Base-by-base conservation (phyloP, 1,284 basidiomycete genomes). In the Erythrobasidium hasegawianum region DNA sequence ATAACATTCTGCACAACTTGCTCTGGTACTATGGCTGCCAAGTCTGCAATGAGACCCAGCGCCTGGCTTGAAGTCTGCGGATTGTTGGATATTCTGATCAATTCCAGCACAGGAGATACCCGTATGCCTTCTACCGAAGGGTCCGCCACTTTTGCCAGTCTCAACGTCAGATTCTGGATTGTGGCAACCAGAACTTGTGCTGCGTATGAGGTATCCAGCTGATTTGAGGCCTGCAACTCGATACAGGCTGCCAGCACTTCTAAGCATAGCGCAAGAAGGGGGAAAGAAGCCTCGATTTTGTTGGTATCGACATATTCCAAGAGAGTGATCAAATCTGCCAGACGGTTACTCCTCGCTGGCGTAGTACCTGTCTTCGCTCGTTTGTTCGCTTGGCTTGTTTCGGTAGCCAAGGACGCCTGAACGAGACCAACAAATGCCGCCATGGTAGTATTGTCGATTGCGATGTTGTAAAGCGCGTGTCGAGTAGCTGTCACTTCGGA, bases 21-120 rank as follows among this genome's bases (percentile, higher is more conserved):
- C 67, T 95, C 91, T 0, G 94, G 93, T 0, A 88, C 86, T 50
- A 97, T 81, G 33, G 86, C 83, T 1, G 92, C 89, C 57, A 98
- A 80, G 69, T 83, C 87, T 2, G 92, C 87, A 77, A 97, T 87
- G 27, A 97, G 82, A n/a, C 97, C 81, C 2, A 98, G 81, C 0
- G 93, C 91, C 75, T 95, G 89, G 72, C 97, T 87, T 79, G 94
- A 94, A 0, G 90, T 95, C 75, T 97, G 91, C 1, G 94, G 93
- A 75, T 96, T 97, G 62, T 86, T 84, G 2, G 90, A 88, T 13
- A 86, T 83, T 75, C 91, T 82, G 74, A 95, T 88, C 39, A 94
- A 81, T 71, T 94, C 90, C 29, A 95, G 87, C 26, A 95, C 81
- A 1, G 91, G 85, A 70, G 94, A 90, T 64, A 93, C 78, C 20